Evolutionary conservation across 352 stramenopile genomes (phyloP), one percentile per base, ranked within the genome.

Genomic region (Globisporangium nodosum): DNA sequence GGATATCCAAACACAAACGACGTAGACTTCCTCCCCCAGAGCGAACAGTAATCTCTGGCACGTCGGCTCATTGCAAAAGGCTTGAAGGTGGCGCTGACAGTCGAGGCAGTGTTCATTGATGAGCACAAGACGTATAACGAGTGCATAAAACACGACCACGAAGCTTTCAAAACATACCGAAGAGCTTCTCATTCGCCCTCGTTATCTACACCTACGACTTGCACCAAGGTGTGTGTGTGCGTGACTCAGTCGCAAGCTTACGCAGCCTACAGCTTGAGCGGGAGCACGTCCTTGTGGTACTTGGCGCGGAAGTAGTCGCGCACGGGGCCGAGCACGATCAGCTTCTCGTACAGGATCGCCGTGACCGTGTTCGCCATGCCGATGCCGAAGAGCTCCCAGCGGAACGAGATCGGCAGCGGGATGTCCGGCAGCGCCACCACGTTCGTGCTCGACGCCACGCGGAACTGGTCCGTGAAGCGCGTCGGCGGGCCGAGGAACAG

Each of bases 371-470:
- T 81, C 39, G 70, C 76, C 54, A 85, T 66, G 31, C 64, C 76
- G 61, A 82, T 79, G 35, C 68, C 76, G 43, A 90, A 80, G 3
- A 87, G 57, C 52, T 87, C 73, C 73, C 76, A 86, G 46, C 78
- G 81, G 69, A 87, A 88, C 31, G 57, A 68, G 13, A 62, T 39
- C 9, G 80, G 80, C 21, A 90, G 63, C 47, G 80, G 77, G n/a
- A 90, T 90, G 54, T 88, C 73, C 15, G 80, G 80, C 47, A 90
- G 59, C 53, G 69, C 66, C 11, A 90, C 64, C 52, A 90, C 80
- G 64, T 90, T 90, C 27, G 80, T 88, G 67, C 78, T 87, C 69
- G 76, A 87, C 20, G 80, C 75, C 15, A 90, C 67, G 18, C 80
- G 80, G 74, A 90, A 86, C 66, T 84, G 75, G 66, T 90, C 80